Evolutionary conservation across 352 stramenopile species (phyloP).

Genomic region (Phytopythium kandeliae): DNA sequence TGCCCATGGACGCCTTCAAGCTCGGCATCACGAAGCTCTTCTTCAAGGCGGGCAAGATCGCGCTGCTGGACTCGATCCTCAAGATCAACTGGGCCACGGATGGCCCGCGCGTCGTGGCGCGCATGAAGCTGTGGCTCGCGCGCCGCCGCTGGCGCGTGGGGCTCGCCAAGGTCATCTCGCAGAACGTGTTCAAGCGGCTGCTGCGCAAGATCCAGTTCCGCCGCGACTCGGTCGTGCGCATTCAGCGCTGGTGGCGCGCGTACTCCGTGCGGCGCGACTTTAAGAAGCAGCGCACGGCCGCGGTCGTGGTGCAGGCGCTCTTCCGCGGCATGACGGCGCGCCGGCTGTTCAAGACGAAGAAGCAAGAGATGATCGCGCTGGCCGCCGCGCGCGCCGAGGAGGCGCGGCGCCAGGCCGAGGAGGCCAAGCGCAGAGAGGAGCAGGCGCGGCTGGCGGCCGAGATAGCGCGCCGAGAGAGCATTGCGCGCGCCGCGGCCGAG

Average conservation of each 20-base stretch:
- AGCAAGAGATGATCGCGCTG: slow-evolving; percentile 79
- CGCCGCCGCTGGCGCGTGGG: slow-evolving; percentile 66
- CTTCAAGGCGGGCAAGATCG: slow-evolving; percentile 75
- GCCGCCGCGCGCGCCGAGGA: slow-evolving; percentile 69
- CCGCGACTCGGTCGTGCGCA: slow-evolving; percentile 48
- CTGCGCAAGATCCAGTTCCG: slow-evolving; percentile 62
- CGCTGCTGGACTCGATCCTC: slow-evolving; percentile 65
- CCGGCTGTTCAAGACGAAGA: slow-evolving; percentile 76
- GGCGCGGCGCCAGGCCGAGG: slow-evolving; percentile 64
- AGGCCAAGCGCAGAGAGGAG: slow-evolving; percentile 81
- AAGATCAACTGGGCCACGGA: slow-evolving; percentile 68
- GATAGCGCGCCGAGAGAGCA: slow-evolving; percentile 43
- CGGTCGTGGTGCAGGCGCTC: slow-evolving; percentile 65
- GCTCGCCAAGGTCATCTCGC: slow-evolving; percentile 60
- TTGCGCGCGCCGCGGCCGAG: slow-evolving; percentile 43
- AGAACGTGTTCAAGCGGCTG: slow-evolving; percentile 45
- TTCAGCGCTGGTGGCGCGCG: slow-evolving; percentile 85
- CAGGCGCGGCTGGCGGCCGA: slow-evolving; percentile 55
- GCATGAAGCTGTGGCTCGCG: slow-evolving; percentile 67
- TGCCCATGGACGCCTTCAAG: slow-evolving; percentile 73
- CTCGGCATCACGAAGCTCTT: slow-evolving; percentile 76
- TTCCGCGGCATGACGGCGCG: slow-evolving; percentile 78
- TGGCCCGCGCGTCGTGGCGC: slow-evolving; percentile 46
- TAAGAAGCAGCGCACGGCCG: slow-evolving; percentile 74
- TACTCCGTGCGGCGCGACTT: slow-evolving; percentile 67